Evolutionary conservation across 2,329 filamentous ascomycete species (phyloP).

Genomic region (Septoria linicola): DNA sequence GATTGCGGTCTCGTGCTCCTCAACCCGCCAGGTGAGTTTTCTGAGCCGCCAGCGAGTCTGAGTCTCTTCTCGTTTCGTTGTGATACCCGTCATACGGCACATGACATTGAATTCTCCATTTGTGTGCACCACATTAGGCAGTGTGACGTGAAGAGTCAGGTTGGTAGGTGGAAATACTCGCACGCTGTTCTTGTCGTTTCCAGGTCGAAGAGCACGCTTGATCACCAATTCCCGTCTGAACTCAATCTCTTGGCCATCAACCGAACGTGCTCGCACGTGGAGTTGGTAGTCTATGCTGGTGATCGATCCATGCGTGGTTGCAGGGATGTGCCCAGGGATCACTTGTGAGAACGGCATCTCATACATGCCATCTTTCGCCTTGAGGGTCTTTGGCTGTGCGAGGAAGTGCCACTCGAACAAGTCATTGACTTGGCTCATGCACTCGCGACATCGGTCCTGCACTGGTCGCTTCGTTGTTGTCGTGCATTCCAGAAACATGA

Average conservation of each 20-base stretch:
- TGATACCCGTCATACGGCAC: constrained; percentile 82
- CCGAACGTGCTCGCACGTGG: constrained; percentile 62
- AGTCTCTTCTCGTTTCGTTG: constrained; percentile 64
- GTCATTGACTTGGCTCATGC: constrained; percentile 68
- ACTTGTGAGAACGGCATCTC: constrained; percentile 86
- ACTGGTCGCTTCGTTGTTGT: constrained; percentile 80
- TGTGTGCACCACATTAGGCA: constrained; percentile 80
- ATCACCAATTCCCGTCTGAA: constrained; percentile 69
- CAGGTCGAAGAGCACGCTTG: constrained; percentile 75
- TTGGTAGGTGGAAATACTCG: constrained; percentile 96
- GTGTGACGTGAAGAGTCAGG: constrained; percentile 79
- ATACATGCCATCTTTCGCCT: constrained; percentile 59
- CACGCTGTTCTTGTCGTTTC: constrained; percentile 81
- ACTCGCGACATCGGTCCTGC: constrained; percentile 73
- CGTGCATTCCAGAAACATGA: constrained; percentile 68
- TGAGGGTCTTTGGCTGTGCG: constrained; percentile 49
- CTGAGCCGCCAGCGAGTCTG: constrained; percentile 86
- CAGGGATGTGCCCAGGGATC: constrained; percentile 80
- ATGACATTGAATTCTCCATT: constrained; percentile 77
- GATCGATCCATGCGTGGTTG: constrained; percentile 72
- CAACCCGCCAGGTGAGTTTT: constrained; percentile 88
- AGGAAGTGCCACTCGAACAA: constrained; percentile 79
- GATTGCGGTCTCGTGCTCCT: constrained; percentile 78
- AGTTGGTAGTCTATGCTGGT: constrained; percentile 77
- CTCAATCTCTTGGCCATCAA: constrained; percentile 61